Evolutionary conservation across 1,284 basidiomycete species (phyloP).

Genomic region (Cutaneotrichosporon cyanovorans): DNA sequence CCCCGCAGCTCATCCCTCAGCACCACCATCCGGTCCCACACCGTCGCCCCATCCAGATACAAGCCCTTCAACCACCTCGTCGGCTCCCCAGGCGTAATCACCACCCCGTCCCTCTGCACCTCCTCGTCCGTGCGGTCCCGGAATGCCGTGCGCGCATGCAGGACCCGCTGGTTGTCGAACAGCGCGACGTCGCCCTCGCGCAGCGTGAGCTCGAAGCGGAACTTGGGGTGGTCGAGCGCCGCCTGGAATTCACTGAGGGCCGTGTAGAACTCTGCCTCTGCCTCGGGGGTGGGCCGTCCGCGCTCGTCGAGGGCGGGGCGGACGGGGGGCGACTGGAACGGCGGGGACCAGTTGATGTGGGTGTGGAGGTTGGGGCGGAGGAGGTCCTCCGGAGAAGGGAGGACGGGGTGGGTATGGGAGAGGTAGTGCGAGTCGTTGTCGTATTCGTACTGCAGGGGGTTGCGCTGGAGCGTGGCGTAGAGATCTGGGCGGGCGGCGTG

Average conservation of each 20-base stretch:
- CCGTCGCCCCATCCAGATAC: slow-evolving; percentile 71
- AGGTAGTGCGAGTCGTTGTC: slow-evolving; percentile 83
- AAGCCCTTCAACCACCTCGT: slow-evolving; percentile 78
- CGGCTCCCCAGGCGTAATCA: slow-evolving; percentile 49
- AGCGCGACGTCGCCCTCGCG: slow-evolving; percentile 78
- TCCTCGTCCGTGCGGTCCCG: slow-evolving; percentile 43
- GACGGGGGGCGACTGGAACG: slow-evolving; percentile 66
- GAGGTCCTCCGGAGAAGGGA: slow-evolving; percentile 48
- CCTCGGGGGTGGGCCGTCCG: slow-evolving; percentile 10
- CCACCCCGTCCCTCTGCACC: slow-evolving; percentile 23
- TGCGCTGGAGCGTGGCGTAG: slow-evolving; percentile 50
- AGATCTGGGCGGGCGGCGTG: slow-evolving; percentile 43
- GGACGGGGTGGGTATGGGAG: slow-evolving; percentile 68
- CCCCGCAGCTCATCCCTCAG: slow-evolving; percentile 18
- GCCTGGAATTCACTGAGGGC: slow-evolving; percentile 61
- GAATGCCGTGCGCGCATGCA: slow-evolving; percentile 83
- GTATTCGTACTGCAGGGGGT: slow-evolving; percentile 77
- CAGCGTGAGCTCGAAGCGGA: slow-evolving; percentile 62
- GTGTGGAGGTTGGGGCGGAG: slow-evolving; percentile 11
- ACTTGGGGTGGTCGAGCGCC: slow-evolving; percentile 54
- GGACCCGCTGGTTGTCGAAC: slow-evolving; percentile 87
- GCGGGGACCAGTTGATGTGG: slow-evolving; percentile 86
- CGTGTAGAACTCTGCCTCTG: slow-evolving; percentile 52
- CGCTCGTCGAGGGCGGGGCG: slow-evolving; percentile 3
- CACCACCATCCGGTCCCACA: slow-evolving; percentile 53